Conservation (phyloP, 163 green algal species). For the Chlorella variabilis region DNA sequence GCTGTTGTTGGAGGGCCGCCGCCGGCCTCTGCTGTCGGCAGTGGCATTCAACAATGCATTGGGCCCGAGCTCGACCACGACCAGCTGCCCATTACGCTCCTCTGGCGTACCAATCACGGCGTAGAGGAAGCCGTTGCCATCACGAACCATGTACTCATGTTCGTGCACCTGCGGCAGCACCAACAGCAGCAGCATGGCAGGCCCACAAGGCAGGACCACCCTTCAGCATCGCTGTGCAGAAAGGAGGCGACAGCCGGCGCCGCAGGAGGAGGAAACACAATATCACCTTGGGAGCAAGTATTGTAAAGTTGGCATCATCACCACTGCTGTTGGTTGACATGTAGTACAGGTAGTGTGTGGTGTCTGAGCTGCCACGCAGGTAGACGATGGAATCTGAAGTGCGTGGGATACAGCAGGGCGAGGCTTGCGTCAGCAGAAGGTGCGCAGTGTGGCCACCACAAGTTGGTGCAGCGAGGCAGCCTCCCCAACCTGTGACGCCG, state of each 20-base stretch:
- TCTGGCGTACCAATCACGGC: not conserved
- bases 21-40: not conserved
- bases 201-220: not conserved
- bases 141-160: slow-evolving; percentile 1
- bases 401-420: not conserved
- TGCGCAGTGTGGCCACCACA: not conserved
- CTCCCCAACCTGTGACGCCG: too few species aligned
- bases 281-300: slow-evolving; percentile 11
- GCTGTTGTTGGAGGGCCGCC: not conserved
- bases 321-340: not conserved
- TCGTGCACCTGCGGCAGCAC: not conserved
- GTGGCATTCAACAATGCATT: not conserved
- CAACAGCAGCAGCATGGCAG: not conserved
- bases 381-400: not conserved
- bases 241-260: too few species aligned
- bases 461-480: too few species aligned
- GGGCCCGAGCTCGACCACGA: slow-evolving; percentile 6
- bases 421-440: too few species aligned
- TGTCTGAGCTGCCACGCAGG: slow-evolving; percentile 5
- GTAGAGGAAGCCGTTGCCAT: not conserved
- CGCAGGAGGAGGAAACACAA: too few species aligned
- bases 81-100: slow-evolving; percentile 24
- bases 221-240: too few species aligned
- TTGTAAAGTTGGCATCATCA: slow-evolving; percentile 1
- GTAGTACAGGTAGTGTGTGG: slow-evolving; percentile 20